These are phyloP conservation scores for Alternaria panax DNA, from an alignment of 2,329 filamentous ascomycete genomes.

Conservation along the genomic window DNA sequence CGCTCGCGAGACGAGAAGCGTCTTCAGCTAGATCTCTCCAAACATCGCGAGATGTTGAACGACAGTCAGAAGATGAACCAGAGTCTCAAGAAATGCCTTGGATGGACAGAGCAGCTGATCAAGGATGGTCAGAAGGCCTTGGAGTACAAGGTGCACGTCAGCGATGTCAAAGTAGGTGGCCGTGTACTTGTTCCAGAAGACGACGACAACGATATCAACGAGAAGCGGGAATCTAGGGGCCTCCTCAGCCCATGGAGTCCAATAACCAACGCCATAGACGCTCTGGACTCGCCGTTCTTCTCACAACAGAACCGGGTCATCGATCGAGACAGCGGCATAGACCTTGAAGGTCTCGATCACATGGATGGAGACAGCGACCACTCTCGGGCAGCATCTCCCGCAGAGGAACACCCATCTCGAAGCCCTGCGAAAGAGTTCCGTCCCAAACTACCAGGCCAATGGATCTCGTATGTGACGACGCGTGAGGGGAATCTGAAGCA, in stretches of 20 bases:
- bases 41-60: conserved; percentile 85
- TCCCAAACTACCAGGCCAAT: conserved; percentile 16
- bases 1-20: conserved; percentile 81
- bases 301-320: conserved; percentile 31
- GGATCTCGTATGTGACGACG: conserved; percentile 14
- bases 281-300: conserved; percentile 30
- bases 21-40: conserved; percentile 82
- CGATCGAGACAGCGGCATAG: conserved; percentile 50
- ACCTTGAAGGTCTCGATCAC: conserved; percentile 43
- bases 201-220: conserved; percentile 57
- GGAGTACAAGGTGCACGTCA: conserved; percentile 78
- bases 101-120: conserved; percentile 90
- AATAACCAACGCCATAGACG: conserved; percentile 31
- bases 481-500: conserved; percentile 6
- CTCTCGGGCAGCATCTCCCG: conserved; percentile 5
- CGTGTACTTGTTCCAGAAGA: conserved; percentile 78
- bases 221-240: conserved; percentile 33
- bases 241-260: conserved; percentile 50
- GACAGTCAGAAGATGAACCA: conserved; percentile 97
- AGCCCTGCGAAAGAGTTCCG: conserved; percentile 17
- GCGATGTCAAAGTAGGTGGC: conserved; percentile 82
- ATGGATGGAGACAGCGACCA: conserved; percentile 15
- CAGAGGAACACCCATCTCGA: background rate
- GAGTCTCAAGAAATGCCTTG: conserved; percentile 86
- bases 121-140: conserved; percentile 87